Base-by-base conservation (phyloP, 371 early-diverging fungal genomes). In the Blastocladiella emersonii region DNA sequence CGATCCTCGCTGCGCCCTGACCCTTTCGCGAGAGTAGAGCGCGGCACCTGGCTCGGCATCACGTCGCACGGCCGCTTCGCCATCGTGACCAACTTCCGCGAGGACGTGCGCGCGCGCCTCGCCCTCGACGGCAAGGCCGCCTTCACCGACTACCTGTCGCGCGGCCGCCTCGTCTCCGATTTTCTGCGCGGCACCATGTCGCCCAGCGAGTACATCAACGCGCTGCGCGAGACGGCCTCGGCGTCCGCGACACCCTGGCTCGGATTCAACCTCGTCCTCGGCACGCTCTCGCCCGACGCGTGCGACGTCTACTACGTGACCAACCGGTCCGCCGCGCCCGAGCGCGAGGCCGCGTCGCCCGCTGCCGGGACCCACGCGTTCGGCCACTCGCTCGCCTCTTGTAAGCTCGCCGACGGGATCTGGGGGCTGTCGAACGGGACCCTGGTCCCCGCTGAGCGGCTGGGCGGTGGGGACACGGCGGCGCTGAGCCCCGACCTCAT, bases 11-110 rank as follows among this genome's bases (percentile, higher is more conserved):
- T 13, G 39, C 5, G 8, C 39, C 5, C 39, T 39, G 8, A 39
- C 39, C 79, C 79, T 66, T 64, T 78, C 12, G 69, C 72, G 53
- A 65, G 67, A 1, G 61, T 65, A 1, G 57, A 61, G 0, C 68
- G 72, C 27, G 75, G 85, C 6, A 82, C 82, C 4, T 84, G 85
- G 85, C 65, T 84, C 3, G 85, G 83, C 0, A 76, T 82, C 37
- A 77, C 78, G 6, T 67, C 70, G 10, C 48, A 70, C 34, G 83
- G 83, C 2, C 73, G 74, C 23, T 74, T 82, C 53, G 74, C 82
- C 2, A 77, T 77, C 2, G 60, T 84, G 59, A 84, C 85, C 39
- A 84, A 84, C 53, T 79, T 71, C 63, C 67, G 82, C 48, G 85
- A 84, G 62, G 44, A 63, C 27, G 69, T 72, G 17, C 73, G 71